phyloP scores from a whole-genome alignment of 441 rosid genomes.

The Adansonia rubrostipa region DNA sequence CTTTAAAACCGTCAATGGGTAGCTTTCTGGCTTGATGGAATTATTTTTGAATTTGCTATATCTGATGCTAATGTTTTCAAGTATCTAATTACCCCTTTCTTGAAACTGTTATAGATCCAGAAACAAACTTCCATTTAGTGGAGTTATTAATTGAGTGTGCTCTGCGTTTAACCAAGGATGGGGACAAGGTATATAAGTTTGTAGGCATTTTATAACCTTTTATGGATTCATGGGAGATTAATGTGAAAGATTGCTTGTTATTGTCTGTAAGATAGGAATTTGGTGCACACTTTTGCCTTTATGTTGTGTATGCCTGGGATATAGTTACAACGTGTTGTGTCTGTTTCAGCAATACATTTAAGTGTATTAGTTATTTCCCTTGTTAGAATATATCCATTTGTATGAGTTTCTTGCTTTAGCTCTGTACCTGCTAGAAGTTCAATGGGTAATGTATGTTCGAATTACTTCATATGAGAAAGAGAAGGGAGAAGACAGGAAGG shows the following conservation, averaged over 20 bases:
- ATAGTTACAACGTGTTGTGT: background rate
- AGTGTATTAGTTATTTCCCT: background rate
- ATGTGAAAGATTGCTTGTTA: background rate
- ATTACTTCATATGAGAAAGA: slow-evolving; percentile 7
- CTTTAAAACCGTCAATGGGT: slow-evolving; percentile 47
- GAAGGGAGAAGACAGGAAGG: background rate
- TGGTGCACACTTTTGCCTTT: background rate
- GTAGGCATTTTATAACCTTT: slow-evolving; percentile 4
- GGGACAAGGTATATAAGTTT: slow-evolving; percentile 76
- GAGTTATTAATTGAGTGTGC: slow-evolving; percentile 69
- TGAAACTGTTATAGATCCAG: slow-evolving; percentile 41
- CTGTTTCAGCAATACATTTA: background rate
- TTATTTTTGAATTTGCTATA: slow-evolving; percentile 23
- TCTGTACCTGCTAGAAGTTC: background rate
- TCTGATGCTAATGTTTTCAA: slow-evolving; percentile 23
- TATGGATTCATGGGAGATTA: background rate
- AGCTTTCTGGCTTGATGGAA: slow-evolving; percentile 26
- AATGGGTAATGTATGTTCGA: slow-evolving; percentile 1
- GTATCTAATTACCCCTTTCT: slow-evolving; percentile 24
- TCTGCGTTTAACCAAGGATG: slow-evolving; percentile 76
- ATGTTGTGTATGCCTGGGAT: background rate
- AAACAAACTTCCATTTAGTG: slow-evolving; percentile 40
- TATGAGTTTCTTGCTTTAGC: slow-evolving; percentile 8
- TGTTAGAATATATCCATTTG: background rate
- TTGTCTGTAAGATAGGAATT: background rate